phyloP scores from a whole-genome alignment of 306 rosid species.

The Lablab purpureus region DNA sequence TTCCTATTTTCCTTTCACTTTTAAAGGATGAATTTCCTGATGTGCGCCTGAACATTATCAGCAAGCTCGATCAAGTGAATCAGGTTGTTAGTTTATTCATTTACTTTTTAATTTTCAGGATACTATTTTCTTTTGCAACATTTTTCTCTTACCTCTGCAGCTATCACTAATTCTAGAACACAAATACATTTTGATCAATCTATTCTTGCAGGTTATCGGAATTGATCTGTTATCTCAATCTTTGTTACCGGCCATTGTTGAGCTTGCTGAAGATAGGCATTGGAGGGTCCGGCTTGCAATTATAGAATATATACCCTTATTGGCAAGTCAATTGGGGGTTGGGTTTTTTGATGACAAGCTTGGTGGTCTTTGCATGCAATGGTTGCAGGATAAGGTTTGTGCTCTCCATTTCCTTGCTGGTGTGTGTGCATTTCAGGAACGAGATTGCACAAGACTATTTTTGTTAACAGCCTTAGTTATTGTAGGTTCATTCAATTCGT shows the following conservation, averaged over 20 bases:
- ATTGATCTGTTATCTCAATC: slow-evolving; percentile 95
- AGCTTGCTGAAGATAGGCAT: slow-evolving; percentile 99
- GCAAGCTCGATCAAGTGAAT: slow-evolving; percentile 99
- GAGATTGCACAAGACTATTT: slow-evolving; percentile 16
- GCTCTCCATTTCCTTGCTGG: slow-evolving; percentile 20
- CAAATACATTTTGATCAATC: slow-evolving; percentile 36
- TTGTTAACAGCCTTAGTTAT: slow-evolving; percentile 30
- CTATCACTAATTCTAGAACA: not conserved
- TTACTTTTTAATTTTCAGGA: slow-evolving; percentile 25
- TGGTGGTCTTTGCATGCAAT: slow-evolving; percentile 98
- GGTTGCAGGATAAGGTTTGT: slow-evolving; percentile 97
- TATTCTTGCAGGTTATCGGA: slow-evolving; percentile 82
- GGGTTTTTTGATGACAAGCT: slow-evolving; percentile 97
- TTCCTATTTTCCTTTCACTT: slow-evolving; percentile 96
- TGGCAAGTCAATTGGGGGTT: slow-evolving; percentile 97
- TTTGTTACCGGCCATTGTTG: slow-evolving; percentile 96
- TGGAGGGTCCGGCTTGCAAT: slow-evolving; percentile 99
- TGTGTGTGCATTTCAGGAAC: slow-evolving; percentile 28
- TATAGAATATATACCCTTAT: slow-evolving; percentile 91
- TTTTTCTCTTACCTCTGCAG: slow-evolving; percentile 2
- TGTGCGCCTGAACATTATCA: slow-evolving; percentile 94
- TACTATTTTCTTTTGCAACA: slow-evolving; percentile 23
- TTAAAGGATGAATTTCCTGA: slow-evolving; percentile 98
- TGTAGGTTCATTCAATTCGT: slow-evolving; percentile 91
- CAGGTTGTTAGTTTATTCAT: slow-evolving; percentile 66